phyloP scores from a whole-genome alignment of 441 rosid species.

The Raphanus hybrid region DNA sequence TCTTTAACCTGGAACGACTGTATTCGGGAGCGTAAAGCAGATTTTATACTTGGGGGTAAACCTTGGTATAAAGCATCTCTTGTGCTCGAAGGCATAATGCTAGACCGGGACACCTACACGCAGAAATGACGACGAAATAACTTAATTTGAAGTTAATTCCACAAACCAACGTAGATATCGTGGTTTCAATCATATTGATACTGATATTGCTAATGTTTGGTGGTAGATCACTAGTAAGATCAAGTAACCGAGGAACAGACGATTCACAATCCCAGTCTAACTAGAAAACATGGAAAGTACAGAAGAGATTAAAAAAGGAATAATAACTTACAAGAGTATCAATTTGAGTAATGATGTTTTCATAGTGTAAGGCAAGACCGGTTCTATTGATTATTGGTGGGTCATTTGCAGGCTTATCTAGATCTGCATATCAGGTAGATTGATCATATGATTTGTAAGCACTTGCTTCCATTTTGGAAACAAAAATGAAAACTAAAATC shows the following conservation, averaged over 20 bases:
- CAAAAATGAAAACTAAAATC: neutral
- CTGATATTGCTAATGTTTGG: neutral
- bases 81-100: conserved; percentile 88
- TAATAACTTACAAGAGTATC: conserved; percentile 86
- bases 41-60: conserved; percentile 87
- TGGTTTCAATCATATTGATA: neutral
- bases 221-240: neutral
- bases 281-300: neutral
- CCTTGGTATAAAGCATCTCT: conserved; percentile 97
- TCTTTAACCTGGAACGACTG: conserved; percentile 72
- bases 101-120: conserved; percentile 90
- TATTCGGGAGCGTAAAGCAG: conserved; percentile 76
- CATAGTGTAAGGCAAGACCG: conserved; percentile 97
- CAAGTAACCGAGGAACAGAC: conserved; percentile 4
- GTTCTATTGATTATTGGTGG: conserved; percentile 56
- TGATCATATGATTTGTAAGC: neutral
- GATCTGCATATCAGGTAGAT: conserved; percentile 58
- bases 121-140: conserved; percentile 12
- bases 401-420: conserved; percentile 57
- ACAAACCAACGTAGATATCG: neutral
- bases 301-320: neutral
- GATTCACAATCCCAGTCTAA: conserved; percentile 1
- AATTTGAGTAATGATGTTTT: conserved; percentile 90
- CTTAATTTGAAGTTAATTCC: neutral
- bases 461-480: conserved; percentile 19